A percentile compares a stretch with the other conserved stretches of the same genome.
phyloP scores from a whole-genome alignment of 768 basidiomycete genomes.

The Suillus subalutaceus region DNA sequence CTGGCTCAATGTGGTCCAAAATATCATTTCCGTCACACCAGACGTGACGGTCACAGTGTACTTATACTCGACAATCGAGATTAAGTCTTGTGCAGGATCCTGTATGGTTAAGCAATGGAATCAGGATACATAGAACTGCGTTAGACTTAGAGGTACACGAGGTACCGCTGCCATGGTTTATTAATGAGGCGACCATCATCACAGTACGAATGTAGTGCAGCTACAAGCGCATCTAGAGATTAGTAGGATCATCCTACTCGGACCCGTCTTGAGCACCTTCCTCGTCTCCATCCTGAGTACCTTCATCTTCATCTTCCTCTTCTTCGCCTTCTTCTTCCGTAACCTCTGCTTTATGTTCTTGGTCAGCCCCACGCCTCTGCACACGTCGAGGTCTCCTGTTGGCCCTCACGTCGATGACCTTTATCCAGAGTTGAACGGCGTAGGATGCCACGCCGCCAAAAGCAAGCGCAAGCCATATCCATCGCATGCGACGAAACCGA shows the following conservation, averaged over 20 bases:
- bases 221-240: neutral
- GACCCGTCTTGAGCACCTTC: too few species aligned
- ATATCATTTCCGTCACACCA: neutral
- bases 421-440: slow-evolving; percentile 22
- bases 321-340: slow-evolving; percentile 10
- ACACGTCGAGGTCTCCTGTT: slow-evolving; percentile 5
- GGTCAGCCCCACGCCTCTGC: neutral
- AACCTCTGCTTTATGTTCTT: slow-evolving; percentile 2
- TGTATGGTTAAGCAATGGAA: neutral
- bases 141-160: neutral
- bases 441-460: slow-evolving; percentile 46
- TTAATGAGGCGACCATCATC: neutral
- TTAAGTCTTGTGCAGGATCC: neutral
- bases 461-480: slow-evolving; percentile 54
- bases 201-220: neutral
- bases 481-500: slow-evolving; percentile 50
- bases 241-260: slow-evolving; percentile 9
- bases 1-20: neutral
- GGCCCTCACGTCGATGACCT: slow-evolving; percentile 4
- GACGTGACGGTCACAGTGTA: neutral
- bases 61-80: neutral
- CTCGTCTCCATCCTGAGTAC: slow-evolving; percentile 14
- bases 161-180: neutral
- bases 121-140: neutral
- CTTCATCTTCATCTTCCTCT: slow-evolving; percentile 20